phyloP scores from a whole-genome alignment of 306 rosid species.

The Trifolium repens region DNA sequence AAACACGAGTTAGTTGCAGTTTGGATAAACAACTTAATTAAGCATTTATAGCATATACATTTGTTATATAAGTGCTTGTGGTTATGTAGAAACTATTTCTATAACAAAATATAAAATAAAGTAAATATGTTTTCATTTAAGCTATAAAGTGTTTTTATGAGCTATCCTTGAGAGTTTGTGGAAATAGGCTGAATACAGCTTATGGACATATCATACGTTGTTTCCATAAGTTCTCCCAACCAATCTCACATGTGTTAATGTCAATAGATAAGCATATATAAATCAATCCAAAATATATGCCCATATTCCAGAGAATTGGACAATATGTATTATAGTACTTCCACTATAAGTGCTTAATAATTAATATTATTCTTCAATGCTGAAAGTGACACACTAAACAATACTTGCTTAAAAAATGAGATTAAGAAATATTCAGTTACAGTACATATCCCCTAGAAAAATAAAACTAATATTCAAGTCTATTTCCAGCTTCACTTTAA shows the following conservation, averaged over 20 bases:
- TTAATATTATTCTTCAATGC: too few species aligned
- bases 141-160: background rate
- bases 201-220: background rate
- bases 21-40: background rate
- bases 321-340: constrained; percentile 12
- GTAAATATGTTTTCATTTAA: background rate
- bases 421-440: constrained; percentile 27
- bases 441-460: background rate
- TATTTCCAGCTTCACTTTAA: background rate
- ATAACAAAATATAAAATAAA: too few species aligned
- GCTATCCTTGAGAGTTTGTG: too few species aligned
- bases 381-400: too few species aligned
- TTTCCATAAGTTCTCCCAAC: background rate
- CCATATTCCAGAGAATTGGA: background rate
- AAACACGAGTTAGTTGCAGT: background rate
- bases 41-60: background rate
- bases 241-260: background rate
- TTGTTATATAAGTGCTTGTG: background rate
- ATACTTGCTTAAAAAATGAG: background rate
- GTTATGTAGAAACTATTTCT: background rate
- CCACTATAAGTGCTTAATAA: background rate
- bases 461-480: constrained; percentile 26
- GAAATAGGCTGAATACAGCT: too few species aligned
- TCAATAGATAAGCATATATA: background rate
- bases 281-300: too few species aligned